Conservation (phyloP, 805 yeast species). For the Lipomyces chichibuensis region DNA sequence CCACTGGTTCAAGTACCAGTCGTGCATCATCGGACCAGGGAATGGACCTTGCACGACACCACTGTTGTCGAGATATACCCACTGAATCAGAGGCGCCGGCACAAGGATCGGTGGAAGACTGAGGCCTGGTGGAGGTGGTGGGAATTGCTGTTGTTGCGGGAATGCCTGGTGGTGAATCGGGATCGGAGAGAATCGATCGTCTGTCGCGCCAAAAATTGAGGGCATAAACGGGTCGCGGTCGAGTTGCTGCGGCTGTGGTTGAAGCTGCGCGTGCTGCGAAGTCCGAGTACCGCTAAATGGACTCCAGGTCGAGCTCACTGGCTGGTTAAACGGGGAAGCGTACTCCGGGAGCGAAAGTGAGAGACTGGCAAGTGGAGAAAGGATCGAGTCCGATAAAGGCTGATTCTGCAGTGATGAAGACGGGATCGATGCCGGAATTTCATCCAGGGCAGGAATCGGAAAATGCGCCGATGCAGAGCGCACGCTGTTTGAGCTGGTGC, state of each 20-base stretch:
- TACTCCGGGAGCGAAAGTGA: constrained; percentile 9
- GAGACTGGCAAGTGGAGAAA: constrained; percentile 13
- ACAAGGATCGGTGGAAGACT: constrained; percentile 26
- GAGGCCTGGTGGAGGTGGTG: constrained; percentile 28
- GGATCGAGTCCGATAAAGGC: constrained; percentile 9
- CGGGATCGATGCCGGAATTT: not conserved
- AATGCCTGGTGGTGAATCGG: constrained; percentile 24
- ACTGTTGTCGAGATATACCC: constrained; percentile 74
- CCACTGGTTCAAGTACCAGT: constrained; percentile 69
- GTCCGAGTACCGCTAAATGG: constrained; percentile 27
- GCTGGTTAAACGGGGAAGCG: constrained; percentile 18
- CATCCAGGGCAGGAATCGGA: constrained; percentile 1
- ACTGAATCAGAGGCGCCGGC: constrained; percentile 40
- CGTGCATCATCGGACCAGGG: constrained; percentile 71
- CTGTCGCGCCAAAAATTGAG: constrained; percentile 9
- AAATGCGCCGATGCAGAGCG: constrained; percentile 14
- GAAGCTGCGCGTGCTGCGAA: constrained; percentile 19
- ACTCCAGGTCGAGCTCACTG: constrained; percentile 14
- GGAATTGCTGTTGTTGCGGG: constrained; percentile 20
- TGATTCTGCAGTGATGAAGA: constrained; percentile 1
- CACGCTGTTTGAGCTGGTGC: not conserved
- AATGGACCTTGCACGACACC: constrained; percentile 84
- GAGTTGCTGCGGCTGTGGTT: constrained; percentile 12
- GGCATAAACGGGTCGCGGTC: constrained; percentile 28
- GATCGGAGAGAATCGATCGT: constrained; percentile 1